Conservation (phyloP, 257 asterid genomes). For the Solanum tarijense region DNA sequence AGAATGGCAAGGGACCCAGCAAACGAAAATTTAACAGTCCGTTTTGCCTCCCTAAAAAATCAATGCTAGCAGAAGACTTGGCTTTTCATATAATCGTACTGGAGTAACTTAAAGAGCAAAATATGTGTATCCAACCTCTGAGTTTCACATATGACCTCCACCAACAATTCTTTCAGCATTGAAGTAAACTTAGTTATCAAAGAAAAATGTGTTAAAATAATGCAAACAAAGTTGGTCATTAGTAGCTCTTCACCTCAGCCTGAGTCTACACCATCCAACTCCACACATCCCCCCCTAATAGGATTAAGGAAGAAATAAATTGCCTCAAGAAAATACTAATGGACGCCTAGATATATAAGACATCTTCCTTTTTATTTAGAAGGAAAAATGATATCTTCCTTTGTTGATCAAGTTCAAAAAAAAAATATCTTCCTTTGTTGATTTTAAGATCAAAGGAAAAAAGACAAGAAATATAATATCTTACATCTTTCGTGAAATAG, state of each 20-base stretch:
- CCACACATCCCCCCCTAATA: not conserved
- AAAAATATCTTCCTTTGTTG: not conserved
- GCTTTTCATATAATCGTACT: not conserved
- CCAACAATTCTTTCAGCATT: not conserved
- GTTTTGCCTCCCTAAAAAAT: not conserved
- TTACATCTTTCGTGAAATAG: conserved; percentile 59
- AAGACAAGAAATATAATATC: conserved; percentile 6
- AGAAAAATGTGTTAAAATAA: not conserved
- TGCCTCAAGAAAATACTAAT: not conserved
- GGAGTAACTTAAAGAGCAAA: not conserved
- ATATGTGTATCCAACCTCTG: not conserved
- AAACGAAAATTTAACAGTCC: not conserved
- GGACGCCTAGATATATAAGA: not conserved
- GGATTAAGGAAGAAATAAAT: not conserved
- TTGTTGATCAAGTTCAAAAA: not conserved
- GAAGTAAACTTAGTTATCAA: not conserved
- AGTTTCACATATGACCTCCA: not conserved
- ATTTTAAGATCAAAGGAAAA: not conserved
- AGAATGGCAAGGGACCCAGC: not conserved
- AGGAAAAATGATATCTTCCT: not conserved
- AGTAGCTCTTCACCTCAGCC: not conserved
- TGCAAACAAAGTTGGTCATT: not conserved
- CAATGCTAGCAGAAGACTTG: not conserved
- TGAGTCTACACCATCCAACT: not conserved
- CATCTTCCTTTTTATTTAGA: not conserved